A percentile compares a stretch with the other conserved stretches of the same genome.
phyloP scores from a whole-genome alignment of 2,329 filamentous ascomycete genomes.

The Sclerotinia nivalis region DNA sequence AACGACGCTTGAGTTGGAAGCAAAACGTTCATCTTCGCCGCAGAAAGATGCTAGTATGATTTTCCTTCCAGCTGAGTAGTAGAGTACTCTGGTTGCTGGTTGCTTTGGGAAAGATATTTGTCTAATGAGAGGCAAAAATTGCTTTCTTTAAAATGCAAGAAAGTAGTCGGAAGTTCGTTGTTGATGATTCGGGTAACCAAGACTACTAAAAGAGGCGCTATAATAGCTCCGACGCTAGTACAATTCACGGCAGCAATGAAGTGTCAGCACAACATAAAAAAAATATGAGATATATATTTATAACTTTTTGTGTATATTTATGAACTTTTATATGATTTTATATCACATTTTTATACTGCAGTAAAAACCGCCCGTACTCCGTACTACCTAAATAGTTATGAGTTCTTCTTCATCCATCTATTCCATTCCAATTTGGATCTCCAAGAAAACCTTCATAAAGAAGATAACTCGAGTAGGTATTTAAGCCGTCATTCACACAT shows the following conservation, averaged over 20 bases:
- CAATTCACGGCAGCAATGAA: conserved; percentile 1
- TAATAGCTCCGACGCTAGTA: conserved; percentile 14
- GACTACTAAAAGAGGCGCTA: conserved; percentile 9
- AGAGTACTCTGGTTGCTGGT: neutral
- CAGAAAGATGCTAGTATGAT: neutral
- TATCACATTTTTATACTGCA: neutral
- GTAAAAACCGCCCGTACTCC: neutral
- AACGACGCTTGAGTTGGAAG: conserved; percentile 57
- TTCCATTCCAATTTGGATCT: neutral
- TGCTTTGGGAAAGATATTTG: conserved; percentile 2
- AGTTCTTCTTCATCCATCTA: neutral
- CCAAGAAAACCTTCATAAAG: neutral
- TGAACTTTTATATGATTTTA: neutral
- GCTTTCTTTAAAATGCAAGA: conserved; percentile 22
- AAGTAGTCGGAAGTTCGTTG: conserved; percentile 19
- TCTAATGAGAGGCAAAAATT: neutral
- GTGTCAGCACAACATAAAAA: neutral
- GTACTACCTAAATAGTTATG: neutral
- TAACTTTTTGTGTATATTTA: neutral
- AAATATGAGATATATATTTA: neutral
- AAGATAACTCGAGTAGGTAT: neutral
- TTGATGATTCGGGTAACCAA: conserved; percentile 18
- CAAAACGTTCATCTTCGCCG: conserved; percentile 59
- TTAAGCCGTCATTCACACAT: conserved; percentile 6
- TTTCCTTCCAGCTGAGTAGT: conserved; percentile 3